Base-by-base conservation (phyloP, 306 rosid genomes). In the Fragaria iinumae region DNA sequence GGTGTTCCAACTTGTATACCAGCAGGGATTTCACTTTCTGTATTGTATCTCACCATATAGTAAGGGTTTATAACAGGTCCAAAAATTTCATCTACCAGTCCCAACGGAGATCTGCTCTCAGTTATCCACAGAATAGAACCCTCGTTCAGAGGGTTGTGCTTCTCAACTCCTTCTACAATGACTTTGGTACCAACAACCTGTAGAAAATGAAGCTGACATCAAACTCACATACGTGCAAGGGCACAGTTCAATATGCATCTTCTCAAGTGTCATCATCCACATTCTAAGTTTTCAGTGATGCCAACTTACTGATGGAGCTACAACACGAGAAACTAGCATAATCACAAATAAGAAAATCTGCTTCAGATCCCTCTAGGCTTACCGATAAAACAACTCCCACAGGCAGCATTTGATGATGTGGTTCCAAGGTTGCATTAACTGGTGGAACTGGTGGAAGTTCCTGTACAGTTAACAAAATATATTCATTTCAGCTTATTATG, bases 71-170 rank as follows among this genome's bases (percentile, higher is more conserved):
- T 87, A 56, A 95, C 98, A 41, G 97, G 99, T 63, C 99, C 99
- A 77, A 95, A 95, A 64, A 95, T 91, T 75, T 95, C 99, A 84
- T 95, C 97, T 57, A 95, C 75, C 67, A 92, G 77, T 63, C 99
- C 97, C 64, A 95, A 72, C 2, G 97, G 96, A 21, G 88, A 82
- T 80, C 83, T 79, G 74, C 83, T 77, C 81, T 89, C 90, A 14
- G 97, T 90, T 72, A 92, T 79, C 99, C 97, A 95, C 69, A 95
- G 87, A 83, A 92, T 84, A 50, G 99, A 92, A 48, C 97, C 99
- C 72, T 92, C 99, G 17, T 77, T 86, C 41, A 95, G 93, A 74
- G 97, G 97, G 27, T 66, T 85, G 79, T 95, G 99, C 86, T 89
- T 92, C 87, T 92, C 91, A 44, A 80, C 76, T 60, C 96, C 97